Evolutionary conservation across 2,329 filamentous ascomycete species (phyloP).

Genomic region (Colletotrichum salicis): DNA sequence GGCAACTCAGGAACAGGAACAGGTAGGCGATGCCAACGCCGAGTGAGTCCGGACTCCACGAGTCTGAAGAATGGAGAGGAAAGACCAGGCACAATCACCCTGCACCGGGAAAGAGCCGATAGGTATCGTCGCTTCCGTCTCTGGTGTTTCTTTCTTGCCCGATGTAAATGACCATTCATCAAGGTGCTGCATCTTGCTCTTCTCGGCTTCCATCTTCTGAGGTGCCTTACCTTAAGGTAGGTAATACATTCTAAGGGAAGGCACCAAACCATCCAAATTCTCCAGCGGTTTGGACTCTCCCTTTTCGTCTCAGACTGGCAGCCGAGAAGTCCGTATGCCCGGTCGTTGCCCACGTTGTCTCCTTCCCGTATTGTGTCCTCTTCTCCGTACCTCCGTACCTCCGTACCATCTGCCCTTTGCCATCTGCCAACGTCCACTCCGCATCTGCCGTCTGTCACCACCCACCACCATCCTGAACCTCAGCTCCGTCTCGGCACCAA

Average conservation of each 20-base stretch:
- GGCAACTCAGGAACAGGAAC: not conserved
- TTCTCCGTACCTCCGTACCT: not conserved
- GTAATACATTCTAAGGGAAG: no score
- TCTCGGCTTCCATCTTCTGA: not conserved
- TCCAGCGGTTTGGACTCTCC: not conserved
- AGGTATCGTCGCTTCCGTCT: not conserved
- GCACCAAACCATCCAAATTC: not conserved
- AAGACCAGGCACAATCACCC: not conserved
- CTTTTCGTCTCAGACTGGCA: conserved; percentile 13
- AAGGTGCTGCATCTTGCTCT: not conserved
- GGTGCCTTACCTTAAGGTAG: no score
- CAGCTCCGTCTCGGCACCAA: not conserved
- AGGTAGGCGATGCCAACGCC: not conserved
- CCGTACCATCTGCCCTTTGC: not conserved
- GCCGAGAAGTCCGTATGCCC: conserved; percentile 1
- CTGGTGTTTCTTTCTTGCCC: not conserved
- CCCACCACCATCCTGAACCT: not conserved
- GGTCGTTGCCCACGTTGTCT: conserved; percentile 26
- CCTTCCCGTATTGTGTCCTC: not conserved
- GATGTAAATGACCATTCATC: not conserved
- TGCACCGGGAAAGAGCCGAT: not conserved
- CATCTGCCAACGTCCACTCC: not conserved
- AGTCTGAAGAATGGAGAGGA: not conserved
- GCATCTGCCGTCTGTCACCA: not conserved
- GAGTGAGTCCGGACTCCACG: not conserved